These are phyloP conservation scores for Sporobolomyces roseus DNA, from an alignment of 768 basidiomycete genomes.

Conservation along the genomic window DNA sequence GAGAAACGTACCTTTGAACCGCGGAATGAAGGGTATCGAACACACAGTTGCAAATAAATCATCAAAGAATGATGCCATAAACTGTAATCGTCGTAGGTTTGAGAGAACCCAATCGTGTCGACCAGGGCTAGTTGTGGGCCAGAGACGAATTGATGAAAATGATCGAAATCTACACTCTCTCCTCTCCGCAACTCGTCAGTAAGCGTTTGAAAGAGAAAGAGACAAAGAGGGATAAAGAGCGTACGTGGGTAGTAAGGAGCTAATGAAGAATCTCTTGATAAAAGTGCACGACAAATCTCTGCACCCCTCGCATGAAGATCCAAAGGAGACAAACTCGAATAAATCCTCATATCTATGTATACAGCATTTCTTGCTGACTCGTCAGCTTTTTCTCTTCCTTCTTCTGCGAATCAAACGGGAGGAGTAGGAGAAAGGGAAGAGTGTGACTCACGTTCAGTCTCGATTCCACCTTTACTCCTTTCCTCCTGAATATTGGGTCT, in stretches of 20 bases:
- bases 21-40: constrained; percentile 25
- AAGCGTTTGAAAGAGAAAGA: too few species aligned
- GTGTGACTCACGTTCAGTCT: constrained; percentile 24
- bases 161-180: constrained; percentile 16
- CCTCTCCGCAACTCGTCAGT: too few species aligned
- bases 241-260: background rate
- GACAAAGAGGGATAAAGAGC: background rate
- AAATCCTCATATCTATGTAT: constrained; percentile 32
- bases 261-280: constrained; percentile 6
- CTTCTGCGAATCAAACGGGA: background rate
- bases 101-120: constrained; percentile 17
- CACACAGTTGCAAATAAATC: constrained; percentile 31
- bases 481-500: constrained; percentile 5
- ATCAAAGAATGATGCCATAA: constrained; percentile 33
- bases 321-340: constrained; percentile 30
- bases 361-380: background rate
- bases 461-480: constrained; percentile 9
- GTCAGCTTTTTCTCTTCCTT: background rate
- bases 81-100: constrained; percentile 24
- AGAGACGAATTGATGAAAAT: constrained; percentile 14
- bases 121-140: constrained; percentile 23
- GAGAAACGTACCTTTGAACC: constrained; percentile 18
- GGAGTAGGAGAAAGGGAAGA: too few species aligned
- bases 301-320: constrained; percentile 34
- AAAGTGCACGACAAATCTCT: constrained; percentile 28